Base-by-base conservation (phyloP, 2,329 filamentous ascomycete species). In the Chaetomium olivaceum region DNA sequence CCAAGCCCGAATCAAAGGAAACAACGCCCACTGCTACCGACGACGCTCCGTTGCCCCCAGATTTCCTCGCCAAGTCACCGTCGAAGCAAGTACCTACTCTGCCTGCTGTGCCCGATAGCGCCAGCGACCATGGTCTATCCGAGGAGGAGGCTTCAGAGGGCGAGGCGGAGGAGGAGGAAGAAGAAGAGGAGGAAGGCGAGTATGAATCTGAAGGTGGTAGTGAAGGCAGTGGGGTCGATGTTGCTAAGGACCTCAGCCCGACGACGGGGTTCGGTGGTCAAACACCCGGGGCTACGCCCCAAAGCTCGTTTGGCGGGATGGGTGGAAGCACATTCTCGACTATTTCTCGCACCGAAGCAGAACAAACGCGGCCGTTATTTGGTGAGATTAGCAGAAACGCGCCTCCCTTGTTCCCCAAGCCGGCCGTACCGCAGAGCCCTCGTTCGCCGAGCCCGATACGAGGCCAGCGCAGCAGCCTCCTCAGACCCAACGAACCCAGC, bases 361-460 rank as follows among this genome's bases (percentile, higher is more conserved):
- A 82, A 57, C 76, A 76, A 66, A 72, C 78, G 19, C 74, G 75
- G n/a, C 73, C 79, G 2, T 75, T 87, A 5, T 89, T 88, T 74
- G 86, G 84, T 9, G 84, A 87, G 64, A 73, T 87, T 48, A 77
- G 77, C 64, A 79, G 79, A 48, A 81, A 79, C 50, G 81, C 80
- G 21, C 84, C 85, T 0, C 63, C 70, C 9, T 68, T 83, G 27
- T 85, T 91, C 63, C 79, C 85, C 11, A 85, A 84, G 39, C 80
- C 85, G 27, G 81, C 76, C 29, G 11, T 63, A 39, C 79, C 78
- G 23, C 79, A 81, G n/a, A 89, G 85, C 69, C 89, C 90, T 56
- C 86, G 89, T 43, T 92, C 90, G 11, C 90, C 91, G 1, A 93
- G 90, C 69, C 90, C 91, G 1, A 78, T 91, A 29, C 86, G 89